These are phyloP conservation scores for Wallacemonas collosoma DNA, from an alignment of 208 protist species.

Conservation along the genomic window DNA sequence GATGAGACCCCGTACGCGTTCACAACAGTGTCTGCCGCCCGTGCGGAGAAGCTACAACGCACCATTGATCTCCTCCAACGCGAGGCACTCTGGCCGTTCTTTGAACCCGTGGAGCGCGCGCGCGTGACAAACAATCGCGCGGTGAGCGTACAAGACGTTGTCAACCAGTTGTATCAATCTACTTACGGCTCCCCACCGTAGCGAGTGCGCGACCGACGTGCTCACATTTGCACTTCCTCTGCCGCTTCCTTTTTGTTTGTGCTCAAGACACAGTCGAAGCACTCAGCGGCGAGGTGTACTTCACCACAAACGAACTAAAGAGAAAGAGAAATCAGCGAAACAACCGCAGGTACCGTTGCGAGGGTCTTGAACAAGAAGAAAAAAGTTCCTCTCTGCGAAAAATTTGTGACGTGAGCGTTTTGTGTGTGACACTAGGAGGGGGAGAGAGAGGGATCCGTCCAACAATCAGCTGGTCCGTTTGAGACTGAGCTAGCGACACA, in stretches of 20 bases:
- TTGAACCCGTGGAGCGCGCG: slow-evolving; percentile 75
- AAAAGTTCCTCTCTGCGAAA: no score
- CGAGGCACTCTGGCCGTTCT: slow-evolving; percentile 79
- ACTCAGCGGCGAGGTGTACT: no score
- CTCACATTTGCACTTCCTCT: no score
- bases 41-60: slow-evolving; percentile 58
- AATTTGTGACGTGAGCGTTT: no score
- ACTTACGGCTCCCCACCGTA: slow-evolving; percentile 6
- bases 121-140: slow-evolving; percentile 72
- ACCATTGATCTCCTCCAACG: slow-evolving; percentile 63
- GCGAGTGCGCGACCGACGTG: neutral
- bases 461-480: neutral
- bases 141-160: slow-evolving; percentile 62
- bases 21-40: slow-evolving; percentile 36
- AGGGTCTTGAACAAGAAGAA: no score
- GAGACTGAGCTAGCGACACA: no score
- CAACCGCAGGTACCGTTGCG: no score
- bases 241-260: no score
- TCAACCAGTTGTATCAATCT: slow-evolving; percentile 37
- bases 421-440: no score
- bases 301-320: no score
- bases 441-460: neutral
- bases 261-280: no score
- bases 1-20: slow-evolving; percentile 17
- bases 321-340: no score